Percentiles rank a stretch among this genome's conserved stretches.
These are phyloP conservation scores for Hypoxylon sp. DNA, from an alignment of 2,329 filamentous ascomycete genomes.

Conservation along the genomic window DNA sequence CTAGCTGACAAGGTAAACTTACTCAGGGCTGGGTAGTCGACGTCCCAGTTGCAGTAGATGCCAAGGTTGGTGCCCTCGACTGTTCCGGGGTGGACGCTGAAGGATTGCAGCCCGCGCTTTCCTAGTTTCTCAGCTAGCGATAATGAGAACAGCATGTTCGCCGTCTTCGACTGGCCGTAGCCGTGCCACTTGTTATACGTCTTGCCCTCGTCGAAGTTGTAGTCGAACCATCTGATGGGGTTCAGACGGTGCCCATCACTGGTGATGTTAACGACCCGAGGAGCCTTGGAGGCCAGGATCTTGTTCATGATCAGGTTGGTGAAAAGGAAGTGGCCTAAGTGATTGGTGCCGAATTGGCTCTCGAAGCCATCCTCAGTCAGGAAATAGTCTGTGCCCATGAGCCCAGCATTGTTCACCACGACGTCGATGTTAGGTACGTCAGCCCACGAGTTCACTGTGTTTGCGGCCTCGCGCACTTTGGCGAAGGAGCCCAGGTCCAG, in stretches of 20 bases:
- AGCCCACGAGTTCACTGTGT: slow-evolving; percentile 51
- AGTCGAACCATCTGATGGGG: slow-evolving; percentile 58
- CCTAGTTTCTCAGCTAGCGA: slow-evolving; percentile 37
- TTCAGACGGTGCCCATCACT: slow-evolving; percentile 59
- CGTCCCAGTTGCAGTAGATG: slow-evolving; percentile 1
- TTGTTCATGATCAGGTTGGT: slow-evolving; percentile 55
- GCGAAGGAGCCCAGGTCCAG: slow-evolving; percentile 31
- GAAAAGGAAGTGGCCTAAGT: slow-evolving; percentile 57
- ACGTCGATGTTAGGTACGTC: slow-evolving; percentile 46
- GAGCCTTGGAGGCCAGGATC: slow-evolving; percentile 44
- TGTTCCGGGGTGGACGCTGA: slow-evolving; percentile 48
- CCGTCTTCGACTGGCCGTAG: slow-evolving; percentile 56
- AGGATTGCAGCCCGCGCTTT: slow-evolving; percentile 39
- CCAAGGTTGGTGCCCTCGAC: slow-evolving; percentile 25
- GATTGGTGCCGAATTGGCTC: slow-evolving; percentile 54
- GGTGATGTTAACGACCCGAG: slow-evolving; percentile 58
- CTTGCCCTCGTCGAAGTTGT: slow-evolving; percentile 54
- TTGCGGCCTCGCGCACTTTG: slow-evolving; percentile 53
- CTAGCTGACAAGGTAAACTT: not conserved
- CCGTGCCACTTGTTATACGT: slow-evolving; percentile 50
- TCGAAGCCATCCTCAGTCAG: slow-evolving; percentile 56
- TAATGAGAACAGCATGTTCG: slow-evolving; percentile 49
- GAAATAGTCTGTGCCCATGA: slow-evolving; percentile 54
- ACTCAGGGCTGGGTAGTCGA: slow-evolving; percentile 4
- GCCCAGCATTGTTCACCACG: slow-evolving; percentile 47